These are phyloP conservation scores for Kappamyces sp. DNA, from an alignment of 192 early-diverging fungal species.

Conservation along the genomic window DNA sequence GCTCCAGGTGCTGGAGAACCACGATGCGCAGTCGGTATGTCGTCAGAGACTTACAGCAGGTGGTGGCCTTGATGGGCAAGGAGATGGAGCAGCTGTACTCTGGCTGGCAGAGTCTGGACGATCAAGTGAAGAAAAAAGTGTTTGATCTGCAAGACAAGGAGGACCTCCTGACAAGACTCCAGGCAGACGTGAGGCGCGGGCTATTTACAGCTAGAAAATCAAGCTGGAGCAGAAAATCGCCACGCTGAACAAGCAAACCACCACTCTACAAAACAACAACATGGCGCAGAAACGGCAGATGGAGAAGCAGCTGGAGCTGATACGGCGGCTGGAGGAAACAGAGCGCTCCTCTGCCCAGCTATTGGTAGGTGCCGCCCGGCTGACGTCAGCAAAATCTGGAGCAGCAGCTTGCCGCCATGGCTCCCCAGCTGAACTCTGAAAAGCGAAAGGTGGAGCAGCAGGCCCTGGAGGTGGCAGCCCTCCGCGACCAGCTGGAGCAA, in stretches of 20 bases:
- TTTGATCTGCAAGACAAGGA: slow-evolving; percentile 71
- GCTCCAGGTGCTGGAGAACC: background rate
- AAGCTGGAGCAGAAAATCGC: slow-evolving; percentile 82
- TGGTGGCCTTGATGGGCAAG: slow-evolving; percentile 9
- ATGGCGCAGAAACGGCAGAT: slow-evolving; percentile 67
- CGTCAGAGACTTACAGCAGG: slow-evolving; percentile 13
- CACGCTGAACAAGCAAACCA: slow-evolving; percentile 63
- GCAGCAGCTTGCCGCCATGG: slow-evolving; percentile 55
- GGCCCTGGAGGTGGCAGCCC: slow-evolving; percentile 50
- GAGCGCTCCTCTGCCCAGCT: slow-evolving; percentile 66
- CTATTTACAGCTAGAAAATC: slow-evolving; percentile 44
- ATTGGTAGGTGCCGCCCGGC: slow-evolving; percentile 40
- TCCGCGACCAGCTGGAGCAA: slow-evolving; percentile 58
- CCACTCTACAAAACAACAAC: slow-evolving; percentile 54
- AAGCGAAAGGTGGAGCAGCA: slow-evolving; percentile 52
- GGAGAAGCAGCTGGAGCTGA: slow-evolving; percentile 80
- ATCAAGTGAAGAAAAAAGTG: slow-evolving; percentile 74
- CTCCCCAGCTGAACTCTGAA: slow-evolving; percentile 40
- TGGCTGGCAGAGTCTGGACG: slow-evolving; percentile 50
- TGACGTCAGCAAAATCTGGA: slow-evolving; percentile 47
- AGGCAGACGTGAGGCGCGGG: slow-evolving; percentile 52
- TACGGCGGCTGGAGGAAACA: slow-evolving; percentile 71
- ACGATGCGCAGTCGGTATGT: slow-evolving; percentile 3
- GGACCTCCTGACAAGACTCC: slow-evolving; percentile 66
- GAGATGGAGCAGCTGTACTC: slow-evolving; percentile 10